Evolutionary conservation across 2,329 filamentous ascomycete genomes (phyloP), one percentile per base, ranked within the genome.

Genomic region (Colletotrichum eremochloae): DNA sequence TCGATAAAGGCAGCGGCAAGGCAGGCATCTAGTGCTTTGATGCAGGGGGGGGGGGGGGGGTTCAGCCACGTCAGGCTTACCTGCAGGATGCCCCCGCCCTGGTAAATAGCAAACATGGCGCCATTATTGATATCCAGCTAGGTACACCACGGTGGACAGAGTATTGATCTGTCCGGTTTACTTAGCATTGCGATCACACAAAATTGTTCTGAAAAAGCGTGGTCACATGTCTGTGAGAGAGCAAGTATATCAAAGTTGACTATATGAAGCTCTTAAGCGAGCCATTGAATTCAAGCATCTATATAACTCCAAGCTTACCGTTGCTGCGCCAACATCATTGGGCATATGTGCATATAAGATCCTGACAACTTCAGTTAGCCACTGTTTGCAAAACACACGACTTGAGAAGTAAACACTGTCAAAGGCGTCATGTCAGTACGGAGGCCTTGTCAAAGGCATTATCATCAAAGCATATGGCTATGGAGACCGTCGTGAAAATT

Each of bases 401-500:
- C 46, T 64, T 33, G 40, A 24, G 24, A 18, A 18, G 6, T 44
- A 64, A 65, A 72, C 69, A 69, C 40, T 20, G 33, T 61, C 46
- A 61, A 60, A 72, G 64, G 60, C 69, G 69, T 72, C 69, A 50
- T 62, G 62, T 75, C 74, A 75, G 74, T 74, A 63, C 42, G 68
- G 68, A 67, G 57, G 72, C 74, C 74, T 58, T 74, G 74, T 75
- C 74, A 75, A 74, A 72, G 74, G 74, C 74, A 63, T 56, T 75
- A 62, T 75, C 74, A 75, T 75, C 74, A 75, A 74, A 68, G 74
- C 74, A 74, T 72, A 72, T 64, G 68, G 73, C 74, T 75, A 72
- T 72, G 74, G 71, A 74, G 74, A 75, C 74, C 74, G 74, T 75
- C 74, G 74, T 75, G 74, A 75, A 68, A 72, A 74, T 72, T 67